Conservation (phyloP, 2,329 filamentous ascomycete species). For the Coleophoma eucalyptorum region DNA sequence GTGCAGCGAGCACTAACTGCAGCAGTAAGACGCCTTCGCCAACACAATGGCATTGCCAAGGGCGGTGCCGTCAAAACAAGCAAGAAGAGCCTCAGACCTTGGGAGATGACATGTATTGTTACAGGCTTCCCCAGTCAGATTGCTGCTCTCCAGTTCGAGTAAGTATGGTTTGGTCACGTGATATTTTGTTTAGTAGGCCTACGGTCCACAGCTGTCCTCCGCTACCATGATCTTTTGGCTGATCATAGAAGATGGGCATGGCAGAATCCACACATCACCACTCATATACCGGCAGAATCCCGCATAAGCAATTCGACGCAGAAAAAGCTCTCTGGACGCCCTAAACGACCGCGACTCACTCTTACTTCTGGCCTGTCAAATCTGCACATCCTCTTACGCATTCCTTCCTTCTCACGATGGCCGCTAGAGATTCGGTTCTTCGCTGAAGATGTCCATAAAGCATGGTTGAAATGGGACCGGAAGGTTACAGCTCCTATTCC, state of each 20-base stretch:
- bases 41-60: conserved; percentile 83
- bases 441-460: conserved; percentile 59
- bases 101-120: conserved; percentile 86
- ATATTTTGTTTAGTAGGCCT: neutral
- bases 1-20: neutral
- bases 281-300: conserved; percentile 67
- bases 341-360: conserved; percentile 53
- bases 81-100: conserved; percentile 66
- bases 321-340: conserved; percentile 48
- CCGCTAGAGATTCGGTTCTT: conserved; percentile 82
- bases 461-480: conserved; percentile 62
- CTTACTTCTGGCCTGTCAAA: conserved; percentile 72
- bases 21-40: conserved; percentile 68
- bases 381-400: conserved; percentile 74
- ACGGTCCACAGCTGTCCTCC: too few relatives aligned
- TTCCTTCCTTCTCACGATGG: conserved; percentile 78
- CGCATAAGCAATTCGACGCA: conserved; percentile 51
- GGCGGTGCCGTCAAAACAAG: conserved; percentile 81
- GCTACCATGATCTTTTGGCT: too few relatives aligned
- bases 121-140: conserved; percentile 85
- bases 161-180: conserved; percentile 31
- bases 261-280: conserved; percentile 77
- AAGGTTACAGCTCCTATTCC: conserved; percentile 24
- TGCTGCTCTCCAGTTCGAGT: conserved; percentile 93
- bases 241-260: conserved; percentile 71